Evolutionary conservation across 805 yeast species (phyloP).

Genomic region (Pichia cephalocereana): DNA sequence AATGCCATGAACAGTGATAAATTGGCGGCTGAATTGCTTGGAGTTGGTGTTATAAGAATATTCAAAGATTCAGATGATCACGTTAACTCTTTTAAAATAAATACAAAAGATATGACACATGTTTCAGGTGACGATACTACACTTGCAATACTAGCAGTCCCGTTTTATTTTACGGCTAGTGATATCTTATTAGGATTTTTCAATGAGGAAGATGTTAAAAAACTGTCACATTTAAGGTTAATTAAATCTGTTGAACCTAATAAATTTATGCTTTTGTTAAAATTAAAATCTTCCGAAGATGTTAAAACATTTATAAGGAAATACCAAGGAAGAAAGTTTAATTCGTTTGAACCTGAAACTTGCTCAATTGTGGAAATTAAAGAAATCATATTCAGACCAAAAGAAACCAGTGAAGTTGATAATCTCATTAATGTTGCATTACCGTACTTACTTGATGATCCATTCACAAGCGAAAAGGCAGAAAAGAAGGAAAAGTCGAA

Average conservation of each 20-base stretch:
- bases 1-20: constrained; percentile 27
- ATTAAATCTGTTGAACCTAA: constrained; percentile 56
- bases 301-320: constrained; percentile 59
- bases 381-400: constrained; percentile 38
- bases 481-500: background rate
- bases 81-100: constrained; percentile 11
- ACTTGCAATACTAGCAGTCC: constrained; percentile 76
- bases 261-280: constrained; percentile 69
- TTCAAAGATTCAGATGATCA: constrained; percentile 42
- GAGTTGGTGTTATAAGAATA: constrained; percentile 65
- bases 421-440: constrained; percentile 25
- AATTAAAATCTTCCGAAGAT: constrained; percentile 46
- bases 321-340: constrained; percentile 68
- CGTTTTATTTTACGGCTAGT: constrained; percentile 78
- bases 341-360: constrained; percentile 80
- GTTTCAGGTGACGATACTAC: constrained; percentile 50
- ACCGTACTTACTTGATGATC: constrained; percentile 66
- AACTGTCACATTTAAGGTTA: constrained; percentile 64
- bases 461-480: constrained; percentile 39
- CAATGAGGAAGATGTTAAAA: constrained; percentile 47
- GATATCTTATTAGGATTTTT: constrained; percentile 69
- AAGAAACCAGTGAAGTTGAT: constrained; percentile 2
- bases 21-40: constrained; percentile 53
- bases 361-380: constrained; percentile 73
- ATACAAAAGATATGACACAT: constrained; percentile 4